Evolutionary conservation across 805 yeast genomes (phyloP).

Genomic region (Candida cerambycidarum): DNA sequence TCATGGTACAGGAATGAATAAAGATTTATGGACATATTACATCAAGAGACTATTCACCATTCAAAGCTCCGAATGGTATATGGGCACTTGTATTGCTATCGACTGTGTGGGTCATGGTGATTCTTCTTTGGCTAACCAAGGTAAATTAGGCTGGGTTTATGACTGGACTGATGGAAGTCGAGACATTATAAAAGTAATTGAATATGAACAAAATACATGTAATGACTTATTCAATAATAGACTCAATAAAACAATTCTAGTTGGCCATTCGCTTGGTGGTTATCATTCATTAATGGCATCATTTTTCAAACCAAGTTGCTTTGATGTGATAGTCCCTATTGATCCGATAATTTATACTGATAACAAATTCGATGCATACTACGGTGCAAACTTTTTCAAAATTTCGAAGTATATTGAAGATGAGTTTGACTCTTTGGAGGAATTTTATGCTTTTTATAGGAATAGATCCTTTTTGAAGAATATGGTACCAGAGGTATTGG

Average conservation of each 20-base stretch:
- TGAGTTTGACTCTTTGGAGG: conserved; percentile 44
- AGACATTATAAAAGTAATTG: conserved; percentile 50
- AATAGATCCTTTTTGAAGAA: conserved; percentile 44
- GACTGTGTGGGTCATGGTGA: conserved; percentile 73
- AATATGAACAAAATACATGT: conserved; percentile 34
- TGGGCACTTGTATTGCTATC: conserved; percentile 49
- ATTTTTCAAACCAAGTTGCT: conserved; percentile 49
- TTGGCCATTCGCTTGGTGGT: conserved; percentile 83
- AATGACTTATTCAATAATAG: conserved; percentile 32
- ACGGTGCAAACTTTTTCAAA: conserved; percentile 22
- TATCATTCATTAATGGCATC: conserved; percentile 49
- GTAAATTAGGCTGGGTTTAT: conserved; percentile 51
- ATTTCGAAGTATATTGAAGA: conserved; percentile 25
- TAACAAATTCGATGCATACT: conserved; percentile 15
- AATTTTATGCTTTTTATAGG: conserved; percentile 42
- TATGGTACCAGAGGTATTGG: conserved; percentile 46
- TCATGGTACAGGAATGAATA: conserved; percentile 69
- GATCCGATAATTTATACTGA: conserved; percentile 57
- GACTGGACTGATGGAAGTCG: conserved; percentile 70
- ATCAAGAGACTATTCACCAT: conserved; percentile 43
- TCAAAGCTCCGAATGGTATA: conserved; percentile 30
- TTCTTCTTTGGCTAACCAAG: conserved; percentile 55
- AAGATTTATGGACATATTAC: conserved; percentile 61
- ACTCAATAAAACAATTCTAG: conserved; percentile 41
- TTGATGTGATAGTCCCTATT: conserved; percentile 52